Percentiles rank a stretch among this genome's conserved stretches.
phyloP scores from a whole-genome alignment of 2,329 filamentous ascomycete species.

The Ceratocystis eucalypticola region DNA sequence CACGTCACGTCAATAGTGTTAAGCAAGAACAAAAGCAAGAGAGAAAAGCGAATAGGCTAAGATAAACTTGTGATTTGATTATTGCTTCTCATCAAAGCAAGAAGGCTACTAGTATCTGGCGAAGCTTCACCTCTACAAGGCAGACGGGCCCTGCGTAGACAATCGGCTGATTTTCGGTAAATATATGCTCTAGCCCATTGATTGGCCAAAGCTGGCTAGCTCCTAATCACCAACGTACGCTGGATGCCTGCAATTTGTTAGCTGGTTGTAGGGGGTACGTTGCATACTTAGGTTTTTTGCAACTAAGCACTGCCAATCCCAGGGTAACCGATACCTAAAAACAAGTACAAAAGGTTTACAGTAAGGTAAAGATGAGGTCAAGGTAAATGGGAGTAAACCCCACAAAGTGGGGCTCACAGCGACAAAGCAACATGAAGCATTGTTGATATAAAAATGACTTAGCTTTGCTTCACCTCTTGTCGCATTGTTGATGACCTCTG shows the following conservation, averaged over 20 bases:
- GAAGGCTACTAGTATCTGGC: constrained; percentile 11
- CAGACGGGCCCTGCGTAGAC: constrained; percentile 19
- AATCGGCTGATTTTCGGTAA: constrained; percentile 17
- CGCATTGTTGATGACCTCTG: not conserved
- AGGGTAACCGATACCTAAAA: constrained; percentile 2
- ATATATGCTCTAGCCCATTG: not conserved
- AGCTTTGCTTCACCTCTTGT: not conserved
- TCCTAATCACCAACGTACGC: constrained; percentile 11
- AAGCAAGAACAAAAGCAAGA: not conserved
- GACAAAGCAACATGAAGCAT: not conserved
- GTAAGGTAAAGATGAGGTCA: not conserved
- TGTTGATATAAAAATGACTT: not conserved
- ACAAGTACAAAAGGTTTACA: not conserved
- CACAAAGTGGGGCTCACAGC: not conserved
- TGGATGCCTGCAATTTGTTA: constrained; percentile 17
- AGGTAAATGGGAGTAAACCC: not conserved
- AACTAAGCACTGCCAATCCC: not conserved
- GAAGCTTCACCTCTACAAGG: constrained; percentile 13
- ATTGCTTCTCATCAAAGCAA: not conserved
- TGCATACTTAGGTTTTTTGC: not conserved
- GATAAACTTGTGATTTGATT: not conserved
- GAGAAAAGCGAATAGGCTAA: not conserved
- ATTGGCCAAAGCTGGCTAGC: constrained; percentile 17
- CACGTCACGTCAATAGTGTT: not conserved
- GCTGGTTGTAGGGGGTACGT: not conserved